These are phyloP conservation scores for Citrus inodora DNA, from an alignment of 345 rosid species.

Conservation along the genomic window DNA sequence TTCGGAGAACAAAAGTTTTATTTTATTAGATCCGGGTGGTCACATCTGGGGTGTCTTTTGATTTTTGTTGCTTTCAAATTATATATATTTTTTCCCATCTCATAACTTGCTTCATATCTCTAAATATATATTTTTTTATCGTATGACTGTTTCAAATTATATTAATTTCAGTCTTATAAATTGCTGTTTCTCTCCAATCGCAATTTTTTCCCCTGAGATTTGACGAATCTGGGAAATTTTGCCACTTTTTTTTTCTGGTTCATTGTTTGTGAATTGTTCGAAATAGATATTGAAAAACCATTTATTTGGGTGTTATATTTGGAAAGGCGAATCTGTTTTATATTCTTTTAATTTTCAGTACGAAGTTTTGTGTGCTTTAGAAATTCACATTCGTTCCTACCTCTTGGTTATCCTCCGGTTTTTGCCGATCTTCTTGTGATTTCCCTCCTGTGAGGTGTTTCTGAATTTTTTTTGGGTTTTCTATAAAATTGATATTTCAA, in stretches of 20 bases:
- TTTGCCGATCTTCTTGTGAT: background rate
- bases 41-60: background rate
- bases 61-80: background rate
- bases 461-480: background rate
- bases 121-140: too few species aligned
- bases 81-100: background rate
- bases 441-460: background rate
- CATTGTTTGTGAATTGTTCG: background rate
- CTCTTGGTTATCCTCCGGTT: too few species aligned
- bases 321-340: background rate
- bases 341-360: background rate
- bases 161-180: too few species aligned
- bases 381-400: too few species aligned
- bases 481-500: too few species aligned
- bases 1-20: background rate
- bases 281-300: too few species aligned
- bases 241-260: background rate
- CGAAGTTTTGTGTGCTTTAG: background rate
- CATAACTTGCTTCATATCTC: too few species aligned
- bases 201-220: too few species aligned
- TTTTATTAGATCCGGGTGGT: slow-evolving; percentile 9
- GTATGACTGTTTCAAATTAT: too few species aligned
- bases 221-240: background rate
- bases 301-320: background rate
- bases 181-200: too few species aligned